Evolutionary conservation across 192 early-diverging fungal genomes (phyloP), one percentile per base, ranked within the genome.

Genomic region (Coemansia biformis): DNA sequence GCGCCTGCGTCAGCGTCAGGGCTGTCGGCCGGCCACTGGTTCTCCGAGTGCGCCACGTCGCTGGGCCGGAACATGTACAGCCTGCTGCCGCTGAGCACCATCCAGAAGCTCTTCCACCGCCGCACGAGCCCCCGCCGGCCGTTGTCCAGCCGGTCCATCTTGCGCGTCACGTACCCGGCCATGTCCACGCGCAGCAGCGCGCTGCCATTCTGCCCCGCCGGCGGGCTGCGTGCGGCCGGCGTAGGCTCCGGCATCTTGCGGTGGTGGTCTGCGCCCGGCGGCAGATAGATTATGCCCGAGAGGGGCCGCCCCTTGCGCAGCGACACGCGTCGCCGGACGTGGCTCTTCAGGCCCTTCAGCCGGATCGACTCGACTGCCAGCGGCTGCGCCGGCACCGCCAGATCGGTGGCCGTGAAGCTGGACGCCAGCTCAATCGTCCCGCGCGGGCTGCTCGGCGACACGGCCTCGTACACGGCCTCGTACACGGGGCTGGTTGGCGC

Each of bases 51-150:
- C 8, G 66, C 38, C 2, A 65, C 47, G 41, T 84, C 83, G 11
- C 75, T 76, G 21, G 55, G 47, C 5, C 74, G 67, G 66, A 89
- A 86, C 34, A 89, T 81, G 38, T 87, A 78, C 36, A 89, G 67
- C 22, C 86, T 83, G 36, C 83, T 87, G 21, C 87, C 87, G 56
- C 83, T 84, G 24, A 89, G 63, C 15, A 87, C 82, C 40, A 89
- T 77, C 54, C 86, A 85, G n/a, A 83, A 76, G 14, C 80, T 76
- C 68, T 82, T 79, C 87, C 87, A 89, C 21, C 81, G 72, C 16
- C 87, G 78, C 47, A 81, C 75, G 17, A 63, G 69, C 4, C 78
- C 78, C 26, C 78, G 81, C 50, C 83, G 84, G 14, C 79, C 81
- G 33, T 83, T 82, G 16, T 85, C 68, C 30, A 78, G 59, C 18